Conservation (phyloP, 2,329 filamentous ascomycete genomes). For the Trichophyton simii region DNA sequence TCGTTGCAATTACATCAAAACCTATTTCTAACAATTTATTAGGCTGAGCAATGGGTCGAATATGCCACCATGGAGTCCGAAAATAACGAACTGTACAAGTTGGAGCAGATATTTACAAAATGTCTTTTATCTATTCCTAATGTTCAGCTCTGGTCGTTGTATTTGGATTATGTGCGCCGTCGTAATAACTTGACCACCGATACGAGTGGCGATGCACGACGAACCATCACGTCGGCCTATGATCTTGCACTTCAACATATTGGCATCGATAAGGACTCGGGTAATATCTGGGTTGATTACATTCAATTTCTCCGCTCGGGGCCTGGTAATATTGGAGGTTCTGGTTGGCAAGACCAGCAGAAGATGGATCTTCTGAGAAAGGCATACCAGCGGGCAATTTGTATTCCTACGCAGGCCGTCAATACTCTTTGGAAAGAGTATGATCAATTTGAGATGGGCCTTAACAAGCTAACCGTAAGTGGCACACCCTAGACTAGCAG, state of each 20-base stretch:
- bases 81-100: conserved; percentile 64
- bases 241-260: conserved; percentile 84
- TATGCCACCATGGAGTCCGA: conserved; percentile 85
- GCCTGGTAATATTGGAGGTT: conserved; percentile 73
- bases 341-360: conserved; percentile 89
- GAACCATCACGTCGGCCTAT: conserved; percentile 72
- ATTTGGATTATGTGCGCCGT: conserved; percentile 88
- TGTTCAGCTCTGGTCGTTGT: conserved; percentile 80
- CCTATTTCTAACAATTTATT: conserved; percentile 21
- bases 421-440: conserved; percentile 94
- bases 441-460: conserved; percentile 82
- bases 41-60: conserved; percentile 86
- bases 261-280: conserved; percentile 82
- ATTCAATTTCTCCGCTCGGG: conserved; percentile 83
- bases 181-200: conserved; percentile 79
- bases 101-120: conserved; percentile 72
- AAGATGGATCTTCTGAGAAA: conserved; percentile 93
- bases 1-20: background rate
- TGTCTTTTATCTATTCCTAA: conserved; percentile 69
- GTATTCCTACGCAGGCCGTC: conserved; percentile 70
- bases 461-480: conserved; percentile 78
- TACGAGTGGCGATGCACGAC: conserved; percentile 58
- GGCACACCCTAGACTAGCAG: background rate
- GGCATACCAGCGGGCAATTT: conserved; percentile 81
- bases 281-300: conserved; percentile 86